A percentile compares a stretch with the other conserved stretches of the same genome.
Evolutionary conservation across 805 yeast species (phyloP).

Genomic region (Osmozyma mogii): DNA sequence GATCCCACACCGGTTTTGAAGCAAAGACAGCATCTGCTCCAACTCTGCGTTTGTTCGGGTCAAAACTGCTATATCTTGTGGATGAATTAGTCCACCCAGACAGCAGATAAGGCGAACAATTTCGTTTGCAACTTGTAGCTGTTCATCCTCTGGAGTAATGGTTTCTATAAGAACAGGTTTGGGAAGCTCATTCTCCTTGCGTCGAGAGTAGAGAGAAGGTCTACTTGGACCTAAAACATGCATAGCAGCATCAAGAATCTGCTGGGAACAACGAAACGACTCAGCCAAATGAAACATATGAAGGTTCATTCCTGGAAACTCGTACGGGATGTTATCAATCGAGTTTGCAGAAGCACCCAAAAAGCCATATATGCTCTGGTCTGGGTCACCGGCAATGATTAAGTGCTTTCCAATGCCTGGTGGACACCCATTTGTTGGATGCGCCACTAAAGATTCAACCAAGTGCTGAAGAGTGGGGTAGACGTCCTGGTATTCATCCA

Average conservation of each 20-base stretch:
- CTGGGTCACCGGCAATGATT: slow-evolving; percentile 63
- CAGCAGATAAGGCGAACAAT: slow-evolving; percentile 11
- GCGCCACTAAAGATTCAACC: slow-evolving; percentile 28
- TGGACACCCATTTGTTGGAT: slow-evolving; percentile 18
- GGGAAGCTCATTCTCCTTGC: no score
- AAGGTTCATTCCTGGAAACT: slow-evolving; percentile 14
- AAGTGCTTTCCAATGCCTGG: slow-evolving; percentile 36
- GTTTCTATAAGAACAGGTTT: slow-evolving; percentile 6
- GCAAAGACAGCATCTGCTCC: slow-evolving; percentile 7
- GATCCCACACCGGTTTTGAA: slow-evolving; percentile 6
- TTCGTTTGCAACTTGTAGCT: slow-evolving; percentile 7
- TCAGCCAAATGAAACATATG: slow-evolving; percentile 35
- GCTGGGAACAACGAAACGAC: slow-evolving; percentile 57
- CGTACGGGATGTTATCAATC: slow-evolving; percentile 16
- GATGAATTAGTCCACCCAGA: slow-evolving; percentile 11
- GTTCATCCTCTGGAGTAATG: slow-evolving; percentile 3
- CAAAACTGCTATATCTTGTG: slow-evolving; percentile 12
- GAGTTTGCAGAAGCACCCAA: slow-evolving; percentile 42
- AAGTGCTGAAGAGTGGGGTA: slow-evolving; percentile 43
- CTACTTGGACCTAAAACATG: slow-evolving; percentile 10
- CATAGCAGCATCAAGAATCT: slow-evolving; percentile 40
- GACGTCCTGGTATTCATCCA: slow-evolving; percentile 74
- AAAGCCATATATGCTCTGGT: slow-evolving; percentile 65
- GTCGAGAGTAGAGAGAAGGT: no score
- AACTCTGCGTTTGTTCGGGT: slow-evolving; percentile 10